A percentile compares a stretch with the other conserved stretches of the same genome.
These are phyloP conservation scores for Malassezia sp. DNA, from an alignment of 1,284 basidiomycete species.

Conservation along the genomic window DNA sequence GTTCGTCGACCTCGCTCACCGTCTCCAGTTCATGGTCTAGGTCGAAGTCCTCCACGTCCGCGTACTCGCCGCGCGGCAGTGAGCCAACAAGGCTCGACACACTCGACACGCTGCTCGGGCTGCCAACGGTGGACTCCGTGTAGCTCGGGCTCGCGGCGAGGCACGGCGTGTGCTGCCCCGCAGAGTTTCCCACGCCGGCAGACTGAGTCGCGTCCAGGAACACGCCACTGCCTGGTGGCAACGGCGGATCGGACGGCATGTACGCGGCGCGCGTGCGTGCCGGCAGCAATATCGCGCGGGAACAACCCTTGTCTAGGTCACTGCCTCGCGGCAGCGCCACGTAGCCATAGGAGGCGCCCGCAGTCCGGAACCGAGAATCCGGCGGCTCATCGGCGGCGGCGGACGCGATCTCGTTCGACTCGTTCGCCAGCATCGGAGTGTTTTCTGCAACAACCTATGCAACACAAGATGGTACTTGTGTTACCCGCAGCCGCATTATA, in stretches of 20 bases:
- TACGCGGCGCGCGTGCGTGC: too few relatives aligned
- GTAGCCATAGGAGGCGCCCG: too few relatives aligned
- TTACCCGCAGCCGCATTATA: too few relatives aligned
- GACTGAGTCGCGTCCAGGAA: too few relatives aligned
- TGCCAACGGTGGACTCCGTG: conserved; percentile 18
- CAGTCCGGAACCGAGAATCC: not conserved
- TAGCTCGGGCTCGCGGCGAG: conserved; percentile 5
- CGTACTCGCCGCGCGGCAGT: conserved; percentile 29
- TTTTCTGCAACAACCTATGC: too few relatives aligned
- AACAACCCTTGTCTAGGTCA: too few relatives aligned
- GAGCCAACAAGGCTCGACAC: conserved; percentile 23
- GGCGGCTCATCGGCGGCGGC: conserved; percentile 1
- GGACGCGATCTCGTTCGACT: not conserved
- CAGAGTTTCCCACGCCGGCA: too few relatives aligned
- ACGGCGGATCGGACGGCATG: too few relatives aligned
- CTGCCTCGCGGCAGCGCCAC: too few relatives aligned
- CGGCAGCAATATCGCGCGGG: too few relatives aligned
- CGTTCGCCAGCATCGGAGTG: not conserved
- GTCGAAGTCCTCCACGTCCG: conserved; percentile 41
- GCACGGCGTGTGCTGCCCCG: conserved; percentile 5
- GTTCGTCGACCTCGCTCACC: conserved; percentile 34
- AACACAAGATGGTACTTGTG: too few relatives aligned
- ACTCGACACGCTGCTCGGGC: conserved; percentile 35
- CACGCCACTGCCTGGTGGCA: too few relatives aligned
- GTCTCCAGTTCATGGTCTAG: conserved; percentile 39